Conservation (phyloP, 2,329 filamentous ascomycete genomes). For the Xylariaceae sp. region DNA sequence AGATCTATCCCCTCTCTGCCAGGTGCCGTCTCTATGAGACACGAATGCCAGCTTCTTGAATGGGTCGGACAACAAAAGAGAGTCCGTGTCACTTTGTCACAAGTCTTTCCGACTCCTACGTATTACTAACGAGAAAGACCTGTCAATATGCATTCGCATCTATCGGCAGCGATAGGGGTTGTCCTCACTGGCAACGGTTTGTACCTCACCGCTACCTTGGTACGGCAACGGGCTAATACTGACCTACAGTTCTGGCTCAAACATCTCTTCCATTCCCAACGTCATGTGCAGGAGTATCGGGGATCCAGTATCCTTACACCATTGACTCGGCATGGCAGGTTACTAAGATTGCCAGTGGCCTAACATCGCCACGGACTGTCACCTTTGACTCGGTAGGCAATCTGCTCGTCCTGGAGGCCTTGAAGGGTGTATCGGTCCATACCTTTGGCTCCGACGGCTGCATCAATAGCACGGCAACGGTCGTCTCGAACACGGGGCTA, state of each 20-base stretch:
- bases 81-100: neutral
- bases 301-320: slow-evolving; percentile 23
- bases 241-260: slow-evolving; percentile 8
- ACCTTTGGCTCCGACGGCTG: slow-evolving; percentile 28
- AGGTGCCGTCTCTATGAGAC: neutral
- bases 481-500: slow-evolving; percentile 23
- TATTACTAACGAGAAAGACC: neutral
- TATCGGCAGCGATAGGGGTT: slow-evolving; percentile 5
- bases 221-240: neutral
- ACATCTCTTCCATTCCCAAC: slow-evolving; percentile 22
- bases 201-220: neutral
- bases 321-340: slow-evolving; percentile 26
- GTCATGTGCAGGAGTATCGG: slow-evolving; percentile 23
- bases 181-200: slow-evolving; percentile 13
- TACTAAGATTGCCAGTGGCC: slow-evolving; percentile 27
- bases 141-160: slow-evolving; percentile 12
- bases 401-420: slow-evolving; percentile 28
- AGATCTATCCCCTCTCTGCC: neutral
- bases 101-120: neutral
- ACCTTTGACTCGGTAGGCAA: slow-evolving; percentile 27
- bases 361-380: slow-evolving; percentile 28
- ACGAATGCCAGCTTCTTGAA: neutral
- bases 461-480: slow-evolving; percentile 25
- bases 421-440: slow-evolving; percentile 28
- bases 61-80: neutral